Percentiles rank a stretch among this genome's conserved stretches.
Conservation (phyloP, 2,329 filamentous ascomycete genomes). For the Colletotrichum caudatum region DNA sequence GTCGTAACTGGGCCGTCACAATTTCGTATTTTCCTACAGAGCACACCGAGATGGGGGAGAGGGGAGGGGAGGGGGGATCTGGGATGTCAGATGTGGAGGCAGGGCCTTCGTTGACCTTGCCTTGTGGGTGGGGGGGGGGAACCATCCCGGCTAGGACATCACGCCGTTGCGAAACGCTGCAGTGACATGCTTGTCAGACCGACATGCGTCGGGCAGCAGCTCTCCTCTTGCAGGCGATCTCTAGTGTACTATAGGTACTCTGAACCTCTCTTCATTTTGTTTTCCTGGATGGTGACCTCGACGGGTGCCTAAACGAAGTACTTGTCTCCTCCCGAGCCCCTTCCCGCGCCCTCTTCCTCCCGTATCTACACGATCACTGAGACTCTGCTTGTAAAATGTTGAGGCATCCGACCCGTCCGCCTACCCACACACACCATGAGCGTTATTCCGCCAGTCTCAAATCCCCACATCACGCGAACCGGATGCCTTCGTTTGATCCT, state of each 20-base stretch:
- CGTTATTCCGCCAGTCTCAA: background rate
- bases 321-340: background rate
- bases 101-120: slow-evolving; percentile 1
- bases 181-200: slow-evolving; percentile 21
- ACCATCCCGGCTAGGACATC: slow-evolving; percentile 4
- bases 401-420: background rate
- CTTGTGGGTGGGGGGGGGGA: background rate
- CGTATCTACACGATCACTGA: slow-evolving; percentile 22
- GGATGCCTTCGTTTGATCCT: slow-evolving; percentile 1
- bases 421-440: background rate
- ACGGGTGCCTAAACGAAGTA: background rate
- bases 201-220: slow-evolving; percentile 37
- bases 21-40: slow-evolving; percentile 8
- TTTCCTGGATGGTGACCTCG: background rate
- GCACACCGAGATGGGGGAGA: slow-evolving; percentile 21
- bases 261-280: slow-evolving; percentile 10
- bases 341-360: background rate
- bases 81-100: background rate
- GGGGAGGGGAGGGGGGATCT: background rate
- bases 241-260: background rate
- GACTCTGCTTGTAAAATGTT: slow-evolving; percentile 13
- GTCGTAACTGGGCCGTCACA: slow-evolving; percentile 35
- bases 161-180: slow-evolving; percentile 6
- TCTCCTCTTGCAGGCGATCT: slow-evolving; percentile 26
- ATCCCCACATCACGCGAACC: slow-evolving; percentile 18